Base-by-base conservation (phyloP, 306 rosid species). In the Rosa chinensis region DNA sequence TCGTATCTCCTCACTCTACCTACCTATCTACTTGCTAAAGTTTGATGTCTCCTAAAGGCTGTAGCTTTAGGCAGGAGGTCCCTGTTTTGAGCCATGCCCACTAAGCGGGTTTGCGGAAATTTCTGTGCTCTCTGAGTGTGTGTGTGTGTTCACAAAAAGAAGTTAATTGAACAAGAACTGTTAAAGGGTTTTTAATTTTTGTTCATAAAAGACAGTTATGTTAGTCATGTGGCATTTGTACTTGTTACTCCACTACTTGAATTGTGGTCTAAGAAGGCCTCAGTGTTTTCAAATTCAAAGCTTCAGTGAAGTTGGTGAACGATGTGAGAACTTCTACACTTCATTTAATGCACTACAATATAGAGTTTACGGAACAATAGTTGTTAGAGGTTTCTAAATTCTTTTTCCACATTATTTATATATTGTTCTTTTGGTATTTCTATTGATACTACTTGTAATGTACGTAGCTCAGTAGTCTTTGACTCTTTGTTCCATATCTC, bases 381-480 rank as follows among this genome's bases (percentile, higher is more conserved):
- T 55, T 55, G 61, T 55, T 55, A 55, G 7, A 55, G 61, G 3
- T 18, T 55, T 55, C 61, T 55, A 55, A 2, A 18, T 55, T 18
- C 0, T 6, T 18, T 53, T 8, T 21, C 5, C 5, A 53, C 18
- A 37, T 11, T 39, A 3, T 21, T 66, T 11, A 21, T 18, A 47
- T 68, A 11, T 12, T 71, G 49, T n/a, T n/a, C 21, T n/a, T 68
- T 7, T n/a, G 48, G 44, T 76, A 12, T 48, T 50, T 80, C 66
- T 49, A 2, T 25, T 21, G 67, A 9, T 42, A 21, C 35, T 58
- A 32, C 61, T 70, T 50, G 16, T 17, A 62, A 0, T 66, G 37
- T 32, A 32, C 37, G 14, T 37, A 28, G 21, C 55, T 37, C 35
- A 64, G 2, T 37, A 39, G 48, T 37, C 6, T 32, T 8, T 13